phyloP scores from a whole-genome alignment of 441 rosid species.

The Erodium moschatum region DNA sequence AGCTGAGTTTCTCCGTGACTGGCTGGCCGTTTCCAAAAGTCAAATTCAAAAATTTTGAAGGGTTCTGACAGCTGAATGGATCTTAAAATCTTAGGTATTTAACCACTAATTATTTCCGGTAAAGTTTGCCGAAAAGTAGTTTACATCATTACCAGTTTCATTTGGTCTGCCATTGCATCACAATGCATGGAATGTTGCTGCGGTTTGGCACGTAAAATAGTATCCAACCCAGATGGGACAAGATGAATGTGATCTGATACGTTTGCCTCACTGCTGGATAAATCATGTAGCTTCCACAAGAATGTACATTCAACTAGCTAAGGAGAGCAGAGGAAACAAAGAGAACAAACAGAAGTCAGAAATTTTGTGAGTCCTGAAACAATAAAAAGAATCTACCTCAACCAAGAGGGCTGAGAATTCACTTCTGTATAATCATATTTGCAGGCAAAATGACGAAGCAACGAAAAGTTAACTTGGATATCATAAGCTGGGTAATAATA shows the following conservation, averaged over 20 bases:
- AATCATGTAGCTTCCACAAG: constrained; percentile 64
- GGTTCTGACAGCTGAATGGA: constrained; percentile 85
- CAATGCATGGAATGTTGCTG: constrained; percentile 80
- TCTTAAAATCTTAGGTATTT: constrained; percentile 36
- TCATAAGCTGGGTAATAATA: neutral
- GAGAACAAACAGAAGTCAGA: constrained; percentile 16
- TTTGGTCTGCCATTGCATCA: constrained; percentile 57
- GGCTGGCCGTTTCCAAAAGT: constrained; percentile 86
- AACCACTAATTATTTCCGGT: constrained; percentile 21
- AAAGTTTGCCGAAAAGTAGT: constrained; percentile 15
- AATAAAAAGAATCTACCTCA: constrained; percentile 14
- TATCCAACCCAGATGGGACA: constrained; percentile 52
- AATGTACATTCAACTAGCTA: constrained; percentile 73
- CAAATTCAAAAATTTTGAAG: constrained; percentile 78
- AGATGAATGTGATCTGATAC: constrained; percentile 49
- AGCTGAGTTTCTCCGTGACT: constrained; percentile 52
- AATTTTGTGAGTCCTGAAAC: constrained; percentile 14
- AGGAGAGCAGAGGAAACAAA: constrained; percentile 13
- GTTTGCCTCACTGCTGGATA: constrained; percentile 46
- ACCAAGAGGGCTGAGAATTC: constrained; percentile 4
- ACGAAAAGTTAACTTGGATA: constrained; percentile 1
- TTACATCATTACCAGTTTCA: constrained; percentile 54
- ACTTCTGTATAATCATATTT: neutral
- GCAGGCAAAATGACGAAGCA: neutral
- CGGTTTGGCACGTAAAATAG: constrained; percentile 38